Conservation (phyloP, 2,329 filamentous ascomycete species). For the Penicillium rolfsii region DNA sequence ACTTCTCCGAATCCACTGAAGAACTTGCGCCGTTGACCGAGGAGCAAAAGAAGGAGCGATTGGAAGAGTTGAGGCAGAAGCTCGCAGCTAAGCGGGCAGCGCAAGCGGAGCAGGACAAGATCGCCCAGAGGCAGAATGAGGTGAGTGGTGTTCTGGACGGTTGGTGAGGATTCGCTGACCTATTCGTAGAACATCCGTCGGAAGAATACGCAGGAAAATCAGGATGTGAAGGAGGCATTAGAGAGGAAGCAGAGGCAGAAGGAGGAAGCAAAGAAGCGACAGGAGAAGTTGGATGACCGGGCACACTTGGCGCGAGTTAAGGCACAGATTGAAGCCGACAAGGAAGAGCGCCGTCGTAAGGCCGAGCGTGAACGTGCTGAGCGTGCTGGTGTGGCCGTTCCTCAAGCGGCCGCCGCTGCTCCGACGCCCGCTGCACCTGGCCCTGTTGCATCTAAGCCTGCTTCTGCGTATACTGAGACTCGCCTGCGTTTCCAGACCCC, state of each 20-base stretch:
- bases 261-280: constrained; percentile 80
- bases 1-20: constrained; percentile 92
- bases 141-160: constrained; percentile 44
- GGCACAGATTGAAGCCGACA: constrained; percentile 93
- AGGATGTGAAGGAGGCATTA: constrained; percentile 88
- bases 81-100: constrained; percentile 72
- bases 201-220: constrained; percentile 86
- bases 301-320: constrained; percentile 87
- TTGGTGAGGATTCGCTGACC: constrained; percentile 2
- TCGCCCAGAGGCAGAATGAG: constrained; percentile 84
- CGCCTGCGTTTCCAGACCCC: constrained; percentile 79
- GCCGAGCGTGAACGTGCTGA: constrained; percentile 83
- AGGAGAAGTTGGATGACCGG: constrained; percentile 82
- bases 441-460: constrained; percentile 61
- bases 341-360: constrained; percentile 82
- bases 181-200: constrained; percentile 65
- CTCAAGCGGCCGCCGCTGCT: constrained; percentile 52
- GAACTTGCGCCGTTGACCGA: constrained; percentile 88
- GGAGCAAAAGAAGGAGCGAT: constrained; percentile 81
- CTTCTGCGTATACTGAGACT: constrained; percentile 75
- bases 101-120: constrained; percentile 73
- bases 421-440: constrained; percentile 50
- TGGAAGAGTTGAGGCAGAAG: constrained; percentile 73
- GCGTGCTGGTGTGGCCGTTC: constrained; percentile 71
- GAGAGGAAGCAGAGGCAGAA: constrained; percentile 88